A percentile compares a stretch with the other conserved stretches of the same genome.
These are phyloP conservation scores for Colletotrichum higginsianum DNA, from an alignment of 2,329 filamentous ascomycete genomes.

Conservation along the genomic window DNA sequence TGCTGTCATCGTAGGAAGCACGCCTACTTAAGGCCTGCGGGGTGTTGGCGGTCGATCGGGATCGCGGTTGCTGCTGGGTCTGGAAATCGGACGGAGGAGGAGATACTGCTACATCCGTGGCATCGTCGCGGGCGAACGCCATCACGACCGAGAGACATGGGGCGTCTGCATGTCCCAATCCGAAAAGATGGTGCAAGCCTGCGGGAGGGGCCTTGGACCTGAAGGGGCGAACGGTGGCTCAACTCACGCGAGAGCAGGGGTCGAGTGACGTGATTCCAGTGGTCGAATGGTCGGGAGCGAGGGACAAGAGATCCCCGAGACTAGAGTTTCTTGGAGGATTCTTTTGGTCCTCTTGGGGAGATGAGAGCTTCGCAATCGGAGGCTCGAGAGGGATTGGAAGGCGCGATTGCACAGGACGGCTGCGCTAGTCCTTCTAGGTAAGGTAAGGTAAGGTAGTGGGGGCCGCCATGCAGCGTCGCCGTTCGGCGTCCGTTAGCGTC, in stretches of 20 bases:
- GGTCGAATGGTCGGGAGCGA: not conserved
- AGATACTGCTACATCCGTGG: constrained; percentile 15
- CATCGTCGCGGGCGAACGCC: constrained; percentile 34
- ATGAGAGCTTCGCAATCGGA: constrained; percentile 6
- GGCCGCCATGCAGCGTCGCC: constrained; percentile 13
- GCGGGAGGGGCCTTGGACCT: not conserved
- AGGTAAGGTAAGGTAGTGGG: constrained; percentile 26
- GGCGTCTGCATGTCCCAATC: constrained; percentile 22
- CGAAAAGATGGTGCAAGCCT: not conserved
- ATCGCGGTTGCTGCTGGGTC: constrained; percentile 16
- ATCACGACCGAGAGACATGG: constrained; percentile 35
- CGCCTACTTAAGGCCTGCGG: constrained; percentile 35
- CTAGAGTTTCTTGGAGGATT: constrained; percentile 18
- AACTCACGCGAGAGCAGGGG: constrained; percentile 39
- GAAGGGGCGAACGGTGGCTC: constrained; percentile 5
- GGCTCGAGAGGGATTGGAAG: not conserved
- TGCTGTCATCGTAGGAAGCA: constrained; percentile 36
- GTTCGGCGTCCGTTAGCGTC: constrained; percentile 13
- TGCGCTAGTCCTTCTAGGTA: not conserved
- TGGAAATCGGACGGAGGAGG: constrained; percentile 25
- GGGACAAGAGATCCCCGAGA: not conserved
- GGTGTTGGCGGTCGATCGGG: constrained; percentile 19
- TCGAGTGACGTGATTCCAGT: constrained; percentile 48
- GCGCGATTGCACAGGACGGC: constrained; percentile 21
- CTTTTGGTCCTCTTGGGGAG: not conserved